These are phyloP conservation scores for Diaporthe batatas DNA, from an alignment of 2,329 filamentous ascomycete genomes.

Conservation along the genomic window DNA sequence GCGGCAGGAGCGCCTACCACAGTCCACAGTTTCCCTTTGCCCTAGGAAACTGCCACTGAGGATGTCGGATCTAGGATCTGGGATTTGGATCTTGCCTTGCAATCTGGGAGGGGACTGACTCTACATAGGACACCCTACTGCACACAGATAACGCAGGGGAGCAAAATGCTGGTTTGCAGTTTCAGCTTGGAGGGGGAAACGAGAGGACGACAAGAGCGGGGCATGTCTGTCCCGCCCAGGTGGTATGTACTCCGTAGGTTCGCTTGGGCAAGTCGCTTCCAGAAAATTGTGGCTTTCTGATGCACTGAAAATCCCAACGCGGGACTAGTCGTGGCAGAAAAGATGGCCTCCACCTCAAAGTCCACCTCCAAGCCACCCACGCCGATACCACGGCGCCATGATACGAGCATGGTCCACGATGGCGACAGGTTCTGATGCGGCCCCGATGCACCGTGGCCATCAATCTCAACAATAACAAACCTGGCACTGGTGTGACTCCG, in stretches of 20 bases:
- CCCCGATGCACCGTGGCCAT: background rate
- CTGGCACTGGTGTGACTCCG: slow-evolving; percentile 18
- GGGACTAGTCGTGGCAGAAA: slow-evolving; percentile 7
- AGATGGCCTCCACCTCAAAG: background rate
- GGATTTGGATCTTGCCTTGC: background rate
- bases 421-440: background rate
- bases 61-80: background rate
- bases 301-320: slow-evolving; percentile 12
- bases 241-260: background rate
- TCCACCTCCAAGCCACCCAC: background rate
- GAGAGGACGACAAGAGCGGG: slow-evolving; percentile 18
- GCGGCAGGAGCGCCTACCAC: background rate
- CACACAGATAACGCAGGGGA: background rate
- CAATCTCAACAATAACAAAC: slow-evolving; percentile 1
- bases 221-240: background rate
- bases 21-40: slow-evolving; percentile 15
- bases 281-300: slow-evolving; percentile 21
- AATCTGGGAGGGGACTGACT: slow-evolving; percentile 18
- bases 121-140: background rate
- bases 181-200: slow-evolving; percentile 28
- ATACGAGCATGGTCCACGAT: background rate
- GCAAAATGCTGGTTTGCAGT: slow-evolving; percentile 15
- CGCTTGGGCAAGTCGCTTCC: slow-evolving; percentile 23
- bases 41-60: background rate
- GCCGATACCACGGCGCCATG: background rate